Evolutionary conservation across 805 yeast genomes (phyloP).

Genomic region (Candida tibetensis): DNA sequence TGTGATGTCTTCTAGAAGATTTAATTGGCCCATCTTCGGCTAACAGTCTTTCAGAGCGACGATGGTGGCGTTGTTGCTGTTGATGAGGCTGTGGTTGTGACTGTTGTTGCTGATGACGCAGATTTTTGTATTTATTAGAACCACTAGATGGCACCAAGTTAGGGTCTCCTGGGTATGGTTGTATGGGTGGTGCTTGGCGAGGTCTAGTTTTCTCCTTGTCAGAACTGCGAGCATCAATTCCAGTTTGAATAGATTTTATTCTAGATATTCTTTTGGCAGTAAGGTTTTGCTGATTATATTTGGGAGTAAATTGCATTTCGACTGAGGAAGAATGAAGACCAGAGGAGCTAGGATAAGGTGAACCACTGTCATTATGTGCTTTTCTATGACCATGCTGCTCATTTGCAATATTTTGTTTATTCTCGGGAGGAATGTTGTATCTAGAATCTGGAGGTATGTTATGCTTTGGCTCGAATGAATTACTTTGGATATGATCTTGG

Average conservation of each 20-base stretch:
- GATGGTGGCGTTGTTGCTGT: conserved; percentile 1
- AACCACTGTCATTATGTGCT: conserved; percentile 9
- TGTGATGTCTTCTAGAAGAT: conserved; percentile 7
- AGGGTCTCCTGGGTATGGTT: conserved; percentile 4
- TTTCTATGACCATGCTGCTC: not conserved
- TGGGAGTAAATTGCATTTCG: conserved; percentile 9
- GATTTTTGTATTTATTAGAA: conserved; percentile 4
- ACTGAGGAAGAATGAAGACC: conserved; percentile 8
- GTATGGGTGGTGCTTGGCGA: conserved; percentile 12
- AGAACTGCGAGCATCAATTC: conserved; percentile 2
- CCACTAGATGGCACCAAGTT: conserved; percentile 13
- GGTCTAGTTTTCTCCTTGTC: conserved; percentile 5
- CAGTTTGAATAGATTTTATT: conserved; percentile 8
- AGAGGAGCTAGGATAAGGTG: conserved; percentile 21
- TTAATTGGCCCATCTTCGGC: not conserved
- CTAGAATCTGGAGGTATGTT: too few species aligned
- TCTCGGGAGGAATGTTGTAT: not conserved
- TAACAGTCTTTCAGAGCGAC: not conserved
- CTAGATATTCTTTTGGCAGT: conserved; percentile 8
- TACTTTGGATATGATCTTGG: not conserved
- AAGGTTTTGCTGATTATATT: conserved; percentile 5
- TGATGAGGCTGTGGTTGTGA: not conserved
- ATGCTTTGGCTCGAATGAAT: not conserved
- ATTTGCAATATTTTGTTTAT: not conserved
- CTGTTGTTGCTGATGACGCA: conserved; percentile 6